Evolutionary conservation across 176 grass and related monocot genomes (phyloP).

Genomic region (Avena insularis): DNA sequence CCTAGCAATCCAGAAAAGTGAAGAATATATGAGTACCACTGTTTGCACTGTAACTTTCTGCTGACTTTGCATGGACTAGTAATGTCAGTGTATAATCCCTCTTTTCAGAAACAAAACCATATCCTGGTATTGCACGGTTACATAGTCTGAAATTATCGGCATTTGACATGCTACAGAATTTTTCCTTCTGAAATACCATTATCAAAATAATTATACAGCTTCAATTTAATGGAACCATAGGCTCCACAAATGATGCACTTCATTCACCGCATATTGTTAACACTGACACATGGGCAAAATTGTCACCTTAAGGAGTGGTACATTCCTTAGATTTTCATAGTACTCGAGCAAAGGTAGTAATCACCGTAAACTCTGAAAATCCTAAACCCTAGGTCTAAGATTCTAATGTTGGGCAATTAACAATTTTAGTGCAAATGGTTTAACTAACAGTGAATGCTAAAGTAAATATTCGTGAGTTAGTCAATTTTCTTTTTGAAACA

Average conservation of each 20-base stretch:
- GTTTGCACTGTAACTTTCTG: neutral
- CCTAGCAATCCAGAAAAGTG: neutral
- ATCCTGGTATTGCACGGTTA: no score
- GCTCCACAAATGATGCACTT: neutral
- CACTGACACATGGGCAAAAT: neutral
- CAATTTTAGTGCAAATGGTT: neutral
- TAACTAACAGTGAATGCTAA: no score
- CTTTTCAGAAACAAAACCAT: no score
- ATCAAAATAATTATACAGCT: neutral
- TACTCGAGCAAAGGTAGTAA: no score
- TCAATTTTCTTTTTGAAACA: neutral
- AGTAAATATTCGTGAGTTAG: neutral
- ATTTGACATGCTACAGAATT: neutral
- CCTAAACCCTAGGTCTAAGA: neutral
- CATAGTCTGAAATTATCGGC: neutral
- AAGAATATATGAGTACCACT: conserved; percentile 7
- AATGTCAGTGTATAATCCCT: no score
- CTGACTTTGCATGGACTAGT: neutral
- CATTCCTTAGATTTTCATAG: neutral
- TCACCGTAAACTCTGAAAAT: no score
- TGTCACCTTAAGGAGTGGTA: neutral
- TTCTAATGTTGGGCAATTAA: neutral
- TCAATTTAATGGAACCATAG: neutral
- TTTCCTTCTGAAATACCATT: neutral
- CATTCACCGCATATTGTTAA: neutral